These are phyloP conservation scores for Neurospora intermedia DNA, from an alignment of 495 filamentous ascomycete species.

Conservation along the genomic window DNA sequence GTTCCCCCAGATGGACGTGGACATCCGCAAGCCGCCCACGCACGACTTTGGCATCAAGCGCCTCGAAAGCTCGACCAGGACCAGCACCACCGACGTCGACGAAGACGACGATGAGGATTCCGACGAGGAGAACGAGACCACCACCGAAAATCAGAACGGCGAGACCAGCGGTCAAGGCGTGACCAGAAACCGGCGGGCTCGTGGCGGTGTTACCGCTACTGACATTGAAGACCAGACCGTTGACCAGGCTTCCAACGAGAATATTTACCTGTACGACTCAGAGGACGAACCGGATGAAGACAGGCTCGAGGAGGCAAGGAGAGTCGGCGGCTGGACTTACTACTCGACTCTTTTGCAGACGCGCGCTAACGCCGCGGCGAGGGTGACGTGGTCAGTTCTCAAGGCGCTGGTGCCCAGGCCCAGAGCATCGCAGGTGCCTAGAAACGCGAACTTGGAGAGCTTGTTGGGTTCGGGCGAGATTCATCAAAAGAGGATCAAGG, in stretches of 20 bases:
- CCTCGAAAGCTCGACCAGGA: slow-evolving; percentile 57
- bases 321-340: slow-evolving; percentile 63
- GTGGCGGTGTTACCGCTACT: slow-evolving; percentile 14
- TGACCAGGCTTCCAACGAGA: slow-evolving; percentile 39
- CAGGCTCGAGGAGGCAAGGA: slow-evolving; percentile 58
- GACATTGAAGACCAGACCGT: slow-evolving; percentile 39
- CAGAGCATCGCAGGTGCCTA: slow-evolving; percentile 47
- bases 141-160: slow-evolving; percentile 13
- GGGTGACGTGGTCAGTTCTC: slow-evolving; percentile 33
- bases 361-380: slow-evolving; percentile 19
- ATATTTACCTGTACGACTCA: slow-evolving; percentile 88
- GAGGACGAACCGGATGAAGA: slow-evolving; percentile 70
- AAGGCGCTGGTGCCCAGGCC: slow-evolving; percentile 48
- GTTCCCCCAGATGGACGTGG: slow-evolving; percentile 96
- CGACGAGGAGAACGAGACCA: slow-evolving; percentile 33
- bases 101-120: slow-evolving; percentile 50
- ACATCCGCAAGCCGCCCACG: slow-evolving; percentile 86
- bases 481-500: slow-evolving; percentile 61
- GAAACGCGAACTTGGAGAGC: slow-evolving; percentile 36
- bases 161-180: slow-evolving; percentile 23
- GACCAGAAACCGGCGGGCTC: slow-evolving; percentile 33
- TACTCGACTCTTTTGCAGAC: slow-evolving; percentile 39
- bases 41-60: slow-evolving; percentile 83
- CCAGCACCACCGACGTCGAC: slow-evolving; percentile 67
- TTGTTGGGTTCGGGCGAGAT: slow-evolving; percentile 38